Evolutionary conservation across 371 early-diverging fungal genomes (phyloP).

Genomic region (Rhizopus arrhizus): DNA sequence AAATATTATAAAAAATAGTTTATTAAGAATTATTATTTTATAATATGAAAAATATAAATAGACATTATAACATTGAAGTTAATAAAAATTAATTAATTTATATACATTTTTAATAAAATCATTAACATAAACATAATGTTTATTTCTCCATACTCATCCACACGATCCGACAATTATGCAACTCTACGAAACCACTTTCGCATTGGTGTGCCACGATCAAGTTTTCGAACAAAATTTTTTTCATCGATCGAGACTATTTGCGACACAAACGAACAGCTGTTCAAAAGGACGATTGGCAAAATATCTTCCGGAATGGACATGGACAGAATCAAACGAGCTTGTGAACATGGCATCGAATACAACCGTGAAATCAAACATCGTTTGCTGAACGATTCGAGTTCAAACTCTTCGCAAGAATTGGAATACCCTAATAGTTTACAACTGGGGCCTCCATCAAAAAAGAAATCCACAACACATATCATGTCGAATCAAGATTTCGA

Average conservation of each 20-base stretch:
- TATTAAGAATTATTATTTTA: too few species aligned
- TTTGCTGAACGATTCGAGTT: neutral
- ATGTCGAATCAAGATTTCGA: conserved; percentile 5
- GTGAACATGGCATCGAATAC: conserved; percentile 2
- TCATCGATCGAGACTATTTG: neutral
- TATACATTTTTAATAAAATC: too few species aligned
- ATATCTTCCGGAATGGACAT: conserved; percentile 2
- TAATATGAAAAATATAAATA: too few species aligned
- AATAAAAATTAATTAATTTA: too few species aligned
- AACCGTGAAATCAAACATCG: conserved; percentile 2
- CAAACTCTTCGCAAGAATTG: conserved; percentile 1
- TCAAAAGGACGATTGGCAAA: conserved; percentile 2
- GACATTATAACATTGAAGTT: too few species aligned
- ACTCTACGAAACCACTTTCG: neutral
- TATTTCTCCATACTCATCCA: neutral
- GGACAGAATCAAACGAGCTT: neutral
- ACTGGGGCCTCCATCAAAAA: neutral
- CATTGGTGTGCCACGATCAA: neutral
- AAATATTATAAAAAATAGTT: too few species aligned
- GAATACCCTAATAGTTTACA: neutral
- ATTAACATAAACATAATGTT: too few species aligned
- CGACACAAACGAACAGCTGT: conserved; percentile 2
- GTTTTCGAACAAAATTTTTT: conserved; percentile 1
- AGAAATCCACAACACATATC: neutral
- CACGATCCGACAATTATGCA: conserved; percentile 7